These are phyloP conservation scores for Corylus avellana DNA, from an alignment of 306 rosid genomes.

Conservation along the genomic window DNA sequence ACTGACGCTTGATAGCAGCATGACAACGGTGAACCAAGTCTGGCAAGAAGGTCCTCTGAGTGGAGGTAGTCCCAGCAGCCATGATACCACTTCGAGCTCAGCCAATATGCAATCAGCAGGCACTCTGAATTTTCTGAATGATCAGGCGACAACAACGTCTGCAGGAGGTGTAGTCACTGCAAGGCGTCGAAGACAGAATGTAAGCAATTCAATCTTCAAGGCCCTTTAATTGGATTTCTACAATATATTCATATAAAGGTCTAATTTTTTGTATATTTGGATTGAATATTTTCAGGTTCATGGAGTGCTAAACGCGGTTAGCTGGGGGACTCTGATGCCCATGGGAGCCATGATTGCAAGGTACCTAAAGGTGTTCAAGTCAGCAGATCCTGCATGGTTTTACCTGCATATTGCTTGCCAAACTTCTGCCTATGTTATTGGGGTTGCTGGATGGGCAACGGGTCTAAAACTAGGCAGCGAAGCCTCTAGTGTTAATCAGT, in stretches of 20 bases:
- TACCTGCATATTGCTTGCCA: slow-evolving; percentile 90
- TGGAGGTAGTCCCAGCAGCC: neutral
- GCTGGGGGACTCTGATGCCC: no score
- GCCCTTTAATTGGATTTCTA: no score
- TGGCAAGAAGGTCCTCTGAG: slow-evolving; percentile 69
- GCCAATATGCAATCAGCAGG: slow-evolving; percentile 35
- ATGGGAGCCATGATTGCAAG: no score
- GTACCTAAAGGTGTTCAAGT: slow-evolving; percentile 62
- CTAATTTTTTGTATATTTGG: no score
- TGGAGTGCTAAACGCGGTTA: no score
- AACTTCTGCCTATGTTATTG: slow-evolving; percentile 75
- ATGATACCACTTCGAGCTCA: accelerated
- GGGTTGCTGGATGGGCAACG: slow-evolving; percentile 97
- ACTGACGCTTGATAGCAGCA: slow-evolving; percentile 32
- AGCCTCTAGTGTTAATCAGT: slow-evolving; percentile 28
- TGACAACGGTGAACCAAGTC: slow-evolving; percentile 46
- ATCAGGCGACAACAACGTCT: neutral
- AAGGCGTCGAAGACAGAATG: no score
- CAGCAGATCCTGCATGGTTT: slow-evolving; percentile 98
- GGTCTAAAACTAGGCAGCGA: slow-evolving; percentile 91
- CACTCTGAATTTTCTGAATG: slow-evolving; percentile 55
- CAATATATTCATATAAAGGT: no score
- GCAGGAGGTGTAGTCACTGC: no score
- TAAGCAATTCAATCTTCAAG: no score
- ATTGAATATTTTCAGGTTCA: no score